These are phyloP conservation scores for Colletotrichum zoysiae DNA, from an alignment of 2,329 filamentous ascomycete genomes.

Conservation along the genomic window DNA sequence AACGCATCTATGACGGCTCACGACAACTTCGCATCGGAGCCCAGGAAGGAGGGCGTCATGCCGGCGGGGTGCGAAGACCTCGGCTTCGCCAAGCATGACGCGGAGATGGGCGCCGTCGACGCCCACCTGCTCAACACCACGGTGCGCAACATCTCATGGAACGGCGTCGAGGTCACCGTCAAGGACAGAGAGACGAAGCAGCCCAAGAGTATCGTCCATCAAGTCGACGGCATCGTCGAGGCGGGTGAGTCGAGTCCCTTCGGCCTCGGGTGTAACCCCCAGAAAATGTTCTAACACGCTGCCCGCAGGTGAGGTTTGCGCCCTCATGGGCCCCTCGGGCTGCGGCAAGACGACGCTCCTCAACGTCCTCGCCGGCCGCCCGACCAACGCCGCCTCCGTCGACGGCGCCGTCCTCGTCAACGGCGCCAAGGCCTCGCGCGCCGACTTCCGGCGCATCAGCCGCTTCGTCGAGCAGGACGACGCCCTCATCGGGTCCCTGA, in stretches of 20 bases:
- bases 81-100: slow-evolving; percentile 18
- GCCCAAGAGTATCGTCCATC: slow-evolving; percentile 72
- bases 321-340: slow-evolving; percentile 82
- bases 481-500: slow-evolving; percentile 83
- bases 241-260: slow-evolving; percentile 60
- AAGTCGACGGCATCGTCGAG: slow-evolving; percentile 73
- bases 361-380: slow-evolving; percentile 79
- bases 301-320: slow-evolving; percentile 73
- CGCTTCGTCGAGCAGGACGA: slow-evolving; percentile 92
- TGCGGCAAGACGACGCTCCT: slow-evolving; percentile 87
- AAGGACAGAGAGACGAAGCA: slow-evolving; percentile 77
- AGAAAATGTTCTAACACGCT: not conserved
- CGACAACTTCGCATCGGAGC: not conserved
- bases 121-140: slow-evolving; percentile 72
- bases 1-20: slow-evolving; percentile 3
- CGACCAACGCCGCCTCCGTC: slow-evolving; percentile 65
- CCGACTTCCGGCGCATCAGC: slow-evolving; percentile 73
- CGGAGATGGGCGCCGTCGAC: slow-evolving; percentile 51
- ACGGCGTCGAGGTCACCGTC: slow-evolving; percentile 75
- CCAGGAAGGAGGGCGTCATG: slow-evolving; percentile 10
- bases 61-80: slow-evolving; percentile 6
- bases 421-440: slow-evolving; percentile 64
- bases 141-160: slow-evolving; percentile 76
- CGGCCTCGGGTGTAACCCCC: not conserved
- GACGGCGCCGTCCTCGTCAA: slow-evolving; percentile 71